Conservation (phyloP, 2,329 filamentous ascomycete genomes). For the Arthrobotrys iridis region DNA sequence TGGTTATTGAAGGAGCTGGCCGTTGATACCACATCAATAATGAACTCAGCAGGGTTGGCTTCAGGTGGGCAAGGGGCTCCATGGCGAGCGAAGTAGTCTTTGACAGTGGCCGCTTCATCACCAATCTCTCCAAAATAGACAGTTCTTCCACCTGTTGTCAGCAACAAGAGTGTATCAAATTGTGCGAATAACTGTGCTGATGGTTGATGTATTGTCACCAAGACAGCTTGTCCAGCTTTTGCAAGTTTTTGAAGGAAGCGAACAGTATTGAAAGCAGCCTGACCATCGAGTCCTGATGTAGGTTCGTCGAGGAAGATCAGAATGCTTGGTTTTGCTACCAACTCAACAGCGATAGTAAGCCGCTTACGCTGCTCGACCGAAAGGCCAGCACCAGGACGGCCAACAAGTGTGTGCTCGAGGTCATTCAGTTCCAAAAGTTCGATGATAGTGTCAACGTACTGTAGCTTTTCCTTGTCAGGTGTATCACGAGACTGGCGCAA, state of each 20-base stretch:
- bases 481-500: constrained; percentile 71
- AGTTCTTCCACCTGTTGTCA: constrained; percentile 67
- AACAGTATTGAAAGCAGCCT: constrained; percentile 71
- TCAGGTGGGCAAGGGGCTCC: constrained; percentile 65
- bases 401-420: constrained; percentile 73
- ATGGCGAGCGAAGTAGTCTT: constrained; percentile 67
- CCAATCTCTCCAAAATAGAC: constrained; percentile 69
- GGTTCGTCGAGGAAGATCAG: constrained; percentile 74
- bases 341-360: constrained; percentile 62
- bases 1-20: constrained; percentile 66
- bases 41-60: constrained; percentile 64
- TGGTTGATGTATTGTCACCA: constrained; percentile 72
- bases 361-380: constrained; percentile 71
- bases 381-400: constrained; percentile 69
- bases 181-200: constrained; percentile 68
- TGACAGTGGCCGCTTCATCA: constrained; percentile 64
- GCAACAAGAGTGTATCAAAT: constrained; percentile 69
- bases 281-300: constrained; percentile 69
- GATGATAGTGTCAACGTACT: constrained; percentile 73
- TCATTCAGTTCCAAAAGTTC: constrained; percentile 74
- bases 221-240: constrained; percentile 69
- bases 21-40: constrained; percentile 57
- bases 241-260: constrained; percentile 71
- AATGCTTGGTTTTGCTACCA: constrained; percentile 70
- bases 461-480: constrained; percentile 70